Evolutionary conservation across 2,329 filamentous ascomycete genomes (phyloP).

Genomic region (Hymenotorrendiella dingleyae): DNA sequence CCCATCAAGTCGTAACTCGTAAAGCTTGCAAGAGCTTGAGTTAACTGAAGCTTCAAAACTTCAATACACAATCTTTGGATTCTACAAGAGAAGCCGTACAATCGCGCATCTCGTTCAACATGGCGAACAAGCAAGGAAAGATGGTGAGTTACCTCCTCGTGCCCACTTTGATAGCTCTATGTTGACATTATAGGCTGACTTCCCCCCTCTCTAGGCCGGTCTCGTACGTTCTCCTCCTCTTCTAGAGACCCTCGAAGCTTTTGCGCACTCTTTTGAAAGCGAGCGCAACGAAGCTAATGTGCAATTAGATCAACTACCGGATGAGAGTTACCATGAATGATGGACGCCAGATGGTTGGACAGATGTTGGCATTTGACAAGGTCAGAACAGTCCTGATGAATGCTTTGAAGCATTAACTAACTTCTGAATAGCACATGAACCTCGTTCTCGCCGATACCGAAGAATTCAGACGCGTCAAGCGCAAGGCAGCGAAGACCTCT

Average conservation of each 20-base stretch:
- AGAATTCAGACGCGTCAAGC: constrained; percentile 89
- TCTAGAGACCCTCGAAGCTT: constrained; percentile 31
- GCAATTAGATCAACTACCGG: constrained; percentile 87
- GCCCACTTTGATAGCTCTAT: constrained; percentile 36
- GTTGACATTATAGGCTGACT: constrained; percentile 57
- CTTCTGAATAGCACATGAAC: constrained; percentile 79
- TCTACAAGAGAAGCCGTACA: constrained; percentile 30
- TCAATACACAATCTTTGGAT: constrained; percentile 32
- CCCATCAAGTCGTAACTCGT: constrained; percentile 17
- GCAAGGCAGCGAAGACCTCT: constrained; percentile 68
- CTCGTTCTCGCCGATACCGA: constrained; percentile 97
- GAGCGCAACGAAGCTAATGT: constrained; percentile 16
- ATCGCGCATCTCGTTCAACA: constrained; percentile 41
- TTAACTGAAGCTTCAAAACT: constrained; percentile 29
- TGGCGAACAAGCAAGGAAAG: constrained; percentile 96
- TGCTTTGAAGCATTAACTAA: constrained; percentile 13
- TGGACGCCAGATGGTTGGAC: constrained; percentile 91
- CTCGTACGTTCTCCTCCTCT: constrained; percentile 52
- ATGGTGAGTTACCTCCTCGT: constrained; percentile 68
- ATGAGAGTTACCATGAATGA: constrained; percentile 97
- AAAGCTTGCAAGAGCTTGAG: constrained; percentile 25
- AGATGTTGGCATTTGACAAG: constrained; percentile 99
- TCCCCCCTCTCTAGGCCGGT: constrained; percentile 54
- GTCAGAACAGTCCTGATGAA: constrained; percentile 38
- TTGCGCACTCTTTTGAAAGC: constrained; percentile 6